Conservation (phyloP, 2,329 filamentous ascomycete species). For the Ambrosiella beaveri region DNA sequence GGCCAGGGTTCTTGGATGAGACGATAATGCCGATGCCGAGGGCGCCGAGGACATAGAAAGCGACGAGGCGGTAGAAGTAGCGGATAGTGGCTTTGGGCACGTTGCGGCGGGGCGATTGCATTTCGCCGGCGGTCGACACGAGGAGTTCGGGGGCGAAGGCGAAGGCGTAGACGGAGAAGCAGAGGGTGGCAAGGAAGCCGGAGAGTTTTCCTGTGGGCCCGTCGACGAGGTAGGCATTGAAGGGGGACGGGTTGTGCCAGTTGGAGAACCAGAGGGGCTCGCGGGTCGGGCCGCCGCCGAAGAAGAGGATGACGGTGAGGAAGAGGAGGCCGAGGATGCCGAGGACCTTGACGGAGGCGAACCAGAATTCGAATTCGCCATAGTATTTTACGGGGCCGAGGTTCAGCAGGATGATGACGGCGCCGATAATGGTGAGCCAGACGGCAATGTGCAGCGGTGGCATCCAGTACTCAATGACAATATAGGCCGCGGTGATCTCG, state of each 20-base stretch:
- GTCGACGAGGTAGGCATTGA: conserved; percentile 19
- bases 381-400: not conserved
- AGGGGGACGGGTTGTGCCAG: conserved; percentile 21
- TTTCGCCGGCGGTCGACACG: conserved; percentile 23
- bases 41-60: conserved; percentile 23
- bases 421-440: conserved; percentile 15
- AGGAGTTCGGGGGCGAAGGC: conserved; percentile 20
- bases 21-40: conserved; percentile 24
- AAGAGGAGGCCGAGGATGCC: conserved; percentile 34
- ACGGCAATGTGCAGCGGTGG: conserved; percentile 13
- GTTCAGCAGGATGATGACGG: conserved; percentile 13
- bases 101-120: conserved; percentile 21
- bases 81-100: conserved; percentile 21
- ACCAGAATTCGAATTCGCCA: conserved; percentile 29
- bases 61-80: conserved; percentile 21
- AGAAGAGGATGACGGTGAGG: conserved; percentile 28
- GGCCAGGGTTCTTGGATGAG: conserved; percentile 21
- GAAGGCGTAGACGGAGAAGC: conserved; percentile 19
- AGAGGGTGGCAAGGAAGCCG: conserved; percentile 26
- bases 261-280: conserved; percentile 28
- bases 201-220: conserved; percentile 37
- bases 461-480: conserved; percentile 16
- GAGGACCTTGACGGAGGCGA: conserved; percentile 32
- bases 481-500: conserved; percentile 14
- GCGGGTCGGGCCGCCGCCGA: conserved; percentile 28